Evolutionary conservation across 768 basidiomycete genomes (phyloP), one percentile per base, ranked within the genome.

Genomic region (Termitomyces sp.): DNA sequence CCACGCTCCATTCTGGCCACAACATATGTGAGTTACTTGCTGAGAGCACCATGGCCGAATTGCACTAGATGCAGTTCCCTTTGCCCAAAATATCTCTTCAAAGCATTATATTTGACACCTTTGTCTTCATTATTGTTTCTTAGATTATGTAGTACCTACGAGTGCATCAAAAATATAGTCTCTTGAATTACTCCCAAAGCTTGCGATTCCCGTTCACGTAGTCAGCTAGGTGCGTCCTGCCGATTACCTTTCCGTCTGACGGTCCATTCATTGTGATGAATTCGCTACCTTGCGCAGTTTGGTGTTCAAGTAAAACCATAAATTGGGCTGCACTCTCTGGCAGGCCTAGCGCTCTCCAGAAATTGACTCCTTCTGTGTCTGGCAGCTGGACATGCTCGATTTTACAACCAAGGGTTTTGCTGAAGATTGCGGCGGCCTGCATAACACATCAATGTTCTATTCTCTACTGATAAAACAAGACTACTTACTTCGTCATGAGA

Each of bases 401-500:
- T 43, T 57, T 51, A 9, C 49, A 31, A 12, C n/a, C 42, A 16
- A 57, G 56, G 10, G 34, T 24, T 31, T 37, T 26, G 2, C 48
- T 57, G 31, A 57, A 42, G 4, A 57, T 36, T 22, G 29, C 34
- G 12, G 49, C 56, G 13, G 34, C 27, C 53, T 55, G 37, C 12
- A 34, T 9, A 9, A 14, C 2, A 44, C 20, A 9, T 18, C 6
- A 12, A 5, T 1, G 12, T 43, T 46, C n/a, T 31, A 20, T 20
- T 47, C 18, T 29, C 5, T 20, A 18, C 12, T 13, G 6, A 24
- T 54, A 7, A 10, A 41, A 13, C n/a, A n/a, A n/a, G n/a, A 42
- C 8, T 13, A 10, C 48, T 51, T 29, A 74, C 75, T 60, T 73
- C 62, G 57, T 72, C 69, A 46, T 72, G 70, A 8, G 69, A 60